These are phyloP conservation scores for Ceratocystis alfenasii DNA, from an alignment of 2,329 filamentous ascomycete genomes.

Conservation along the genomic window DNA sequence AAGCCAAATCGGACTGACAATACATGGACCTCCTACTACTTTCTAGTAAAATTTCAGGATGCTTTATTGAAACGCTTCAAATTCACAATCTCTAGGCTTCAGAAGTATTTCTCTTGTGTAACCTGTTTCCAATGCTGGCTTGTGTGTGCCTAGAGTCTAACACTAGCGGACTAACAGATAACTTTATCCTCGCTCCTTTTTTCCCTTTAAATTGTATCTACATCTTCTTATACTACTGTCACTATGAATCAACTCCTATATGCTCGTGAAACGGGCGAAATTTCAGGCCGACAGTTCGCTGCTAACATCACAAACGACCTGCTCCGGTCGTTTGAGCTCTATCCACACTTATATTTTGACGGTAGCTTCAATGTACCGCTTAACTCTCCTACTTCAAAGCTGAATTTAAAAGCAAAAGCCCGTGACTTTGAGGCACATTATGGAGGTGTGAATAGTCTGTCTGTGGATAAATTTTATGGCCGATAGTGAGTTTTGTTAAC, in stretches of 20 bases:
- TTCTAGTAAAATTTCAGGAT: too few relatives aligned
- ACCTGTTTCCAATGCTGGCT: too few relatives aligned
- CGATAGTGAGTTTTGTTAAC: conserved; percentile 43
- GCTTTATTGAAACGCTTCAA: too few relatives aligned
- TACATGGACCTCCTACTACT: too few relatives aligned
- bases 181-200: neutral
- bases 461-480: conserved; percentile 72
- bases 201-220: neutral
- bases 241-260: conserved; percentile 63
- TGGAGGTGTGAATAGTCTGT: conserved; percentile 65
- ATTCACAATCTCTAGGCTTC: too few relatives aligned
- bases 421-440: conserved; percentile 49
- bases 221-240: neutral
- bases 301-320: conserved; percentile 53
- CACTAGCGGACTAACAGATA: neutral
- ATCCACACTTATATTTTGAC: conserved; percentile 57
- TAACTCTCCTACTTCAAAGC: neutral
- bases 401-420: neutral
- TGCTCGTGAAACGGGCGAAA: conserved; percentile 59
- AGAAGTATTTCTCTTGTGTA: too few relatives aligned
- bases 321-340: conserved; percentile 56
- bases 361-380: conserved; percentile 30
- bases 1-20: too few relatives aligned
- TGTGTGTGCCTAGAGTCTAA: too few relatives aligned
- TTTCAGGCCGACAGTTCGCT: conserved; percentile 52